Base-by-base conservation (phyloP, 805 yeast genomes). In the Wickerhamiella domercqiae region DNA sequence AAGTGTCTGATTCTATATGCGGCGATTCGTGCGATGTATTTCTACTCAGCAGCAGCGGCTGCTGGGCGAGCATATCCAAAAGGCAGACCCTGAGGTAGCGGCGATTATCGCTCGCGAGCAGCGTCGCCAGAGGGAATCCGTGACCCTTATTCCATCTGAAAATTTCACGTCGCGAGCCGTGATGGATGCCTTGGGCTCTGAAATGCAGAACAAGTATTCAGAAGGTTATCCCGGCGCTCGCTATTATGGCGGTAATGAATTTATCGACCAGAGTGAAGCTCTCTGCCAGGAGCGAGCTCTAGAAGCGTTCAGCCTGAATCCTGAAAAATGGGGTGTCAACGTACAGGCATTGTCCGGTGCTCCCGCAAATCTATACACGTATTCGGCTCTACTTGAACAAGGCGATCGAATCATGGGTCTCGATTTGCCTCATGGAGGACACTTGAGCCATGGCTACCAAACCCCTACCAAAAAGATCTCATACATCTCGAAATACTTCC, bases 161-260 rank as follows among this genome's bases (percentile, higher is more conserved):
- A 87, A 87, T 63, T 87, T 86, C 70, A 87, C 98, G 39, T 80
- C 96, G 35, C 80, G 78, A 49, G 78, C 95, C 18, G 98, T 87
- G 22, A 80, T 87, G 73, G 94, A 87, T 57, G 73, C 83, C 35
- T 69, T 87, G 53, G 97, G 97, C 47, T 79, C 95, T 20, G 94
- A 82, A 57, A 83, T 87, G 94, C 86, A 81, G 61, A 87, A 87
- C 72, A 87, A 87, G 67, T 87, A 87, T 65, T 84, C 96, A 7
- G 98, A 87, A 63, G 97, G 97, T 47, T 87, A 87, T 63, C 98
- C 98, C 30, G 94, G 94, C 48, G 94, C 84, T 46, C 75, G 98
- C 60, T 87, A 87, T 67, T 87, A 87, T 59, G 98, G 98, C 61
- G 98, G 98, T 60, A 87, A 87, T 57, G 84, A 87, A 63, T 78